These are phyloP conservation scores for Kuraishia cidri DNA, from an alignment of 805 yeast species.

Conservation along the genomic window DNA sequence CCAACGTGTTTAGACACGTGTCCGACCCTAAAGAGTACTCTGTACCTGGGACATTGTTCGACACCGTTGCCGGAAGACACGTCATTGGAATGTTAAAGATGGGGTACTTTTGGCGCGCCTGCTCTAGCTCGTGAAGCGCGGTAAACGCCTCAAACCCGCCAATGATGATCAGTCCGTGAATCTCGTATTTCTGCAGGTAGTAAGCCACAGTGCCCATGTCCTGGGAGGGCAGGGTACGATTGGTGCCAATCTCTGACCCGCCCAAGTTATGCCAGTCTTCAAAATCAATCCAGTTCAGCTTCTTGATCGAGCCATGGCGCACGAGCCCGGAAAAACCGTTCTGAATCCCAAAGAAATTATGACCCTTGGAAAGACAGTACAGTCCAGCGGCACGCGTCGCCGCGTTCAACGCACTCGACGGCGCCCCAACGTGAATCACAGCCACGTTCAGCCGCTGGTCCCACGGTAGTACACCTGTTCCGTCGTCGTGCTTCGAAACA, in stretches of 20 bases:
- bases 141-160: conserved; percentile 81
- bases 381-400: conserved; percentile 71
- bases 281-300: conserved; percentile 59
- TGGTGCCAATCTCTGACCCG: conserved; percentile 80
- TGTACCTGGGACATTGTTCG: conserved; percentile 77
- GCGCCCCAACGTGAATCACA: conserved; percentile 71
- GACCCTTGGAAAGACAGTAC: conserved; percentile 70
- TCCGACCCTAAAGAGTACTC: conserved; percentile 73
- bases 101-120: conserved; percentile 53
- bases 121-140: conserved; percentile 59
- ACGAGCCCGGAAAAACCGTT: conserved; percentile 71
- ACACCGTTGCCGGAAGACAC: conserved; percentile 70
- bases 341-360: conserved; percentile 59
- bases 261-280: conserved; percentile 69
- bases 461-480: conserved; percentile 47
- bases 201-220: conserved; percentile 68
- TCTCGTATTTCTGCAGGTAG: conserved; percentile 56
- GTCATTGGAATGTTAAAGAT: conserved; percentile 73
- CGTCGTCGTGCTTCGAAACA: conserved; percentile 60
- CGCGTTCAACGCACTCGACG: conserved; percentile 71
- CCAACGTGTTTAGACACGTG: conserved; percentile 63
- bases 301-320: conserved; percentile 49
- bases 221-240: conserved; percentile 56
- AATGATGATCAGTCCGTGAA: conserved; percentile 64
- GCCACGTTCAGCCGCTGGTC: conserved; percentile 54